These are phyloP conservation scores for Plantago lanceolata DNA, from an alignment of 305 asterid species.

Conservation along the genomic window DNA sequence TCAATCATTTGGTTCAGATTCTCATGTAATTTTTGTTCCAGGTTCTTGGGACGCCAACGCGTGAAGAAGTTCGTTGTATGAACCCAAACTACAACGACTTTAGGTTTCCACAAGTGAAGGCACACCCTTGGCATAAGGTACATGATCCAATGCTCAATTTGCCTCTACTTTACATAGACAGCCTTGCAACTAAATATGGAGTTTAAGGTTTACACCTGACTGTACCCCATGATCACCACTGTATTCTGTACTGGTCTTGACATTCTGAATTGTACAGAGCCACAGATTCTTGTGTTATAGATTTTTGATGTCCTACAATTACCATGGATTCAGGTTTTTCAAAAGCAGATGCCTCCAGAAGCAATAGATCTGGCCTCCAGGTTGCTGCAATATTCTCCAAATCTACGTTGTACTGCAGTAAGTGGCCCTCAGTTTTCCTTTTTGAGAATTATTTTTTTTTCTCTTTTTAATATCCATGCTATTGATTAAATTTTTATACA, in stretches of 20 bases:
- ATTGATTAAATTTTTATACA: not conserved
- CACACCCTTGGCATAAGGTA: conserved; percentile 99
- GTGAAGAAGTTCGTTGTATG: conserved; percentile 98
- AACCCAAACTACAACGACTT: conserved; percentile 87
- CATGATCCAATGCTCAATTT: not conserved
- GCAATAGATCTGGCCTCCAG: conserved; percentile 96
- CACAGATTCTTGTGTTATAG: not conserved
- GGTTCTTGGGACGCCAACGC: conserved; percentile 98
- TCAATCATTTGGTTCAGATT: conserved; percentile 7
- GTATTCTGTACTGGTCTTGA: no score
- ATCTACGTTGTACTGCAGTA: conserved; percentile 93
- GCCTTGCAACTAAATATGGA: no score
- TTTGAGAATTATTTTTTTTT: not conserved
- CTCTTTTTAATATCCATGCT: not conserved
- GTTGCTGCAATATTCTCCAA: conserved; percentile 90
- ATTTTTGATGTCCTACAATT: conserved; percentile 1
- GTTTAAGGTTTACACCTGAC: no score
- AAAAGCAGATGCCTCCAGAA: conserved; percentile 94
- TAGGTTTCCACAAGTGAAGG: conserved; percentile 94
- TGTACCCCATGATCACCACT: no score
- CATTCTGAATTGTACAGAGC: no score
- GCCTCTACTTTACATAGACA: no score
- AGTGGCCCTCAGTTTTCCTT: conserved; percentile 34
- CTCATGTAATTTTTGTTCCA: conserved; percentile 31
- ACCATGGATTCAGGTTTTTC: conserved; percentile 60